Base-by-base conservation (phyloP, 495 filamentous ascomycete genomes). In the Aspergillus sclerotiicarbonarius region DNA sequence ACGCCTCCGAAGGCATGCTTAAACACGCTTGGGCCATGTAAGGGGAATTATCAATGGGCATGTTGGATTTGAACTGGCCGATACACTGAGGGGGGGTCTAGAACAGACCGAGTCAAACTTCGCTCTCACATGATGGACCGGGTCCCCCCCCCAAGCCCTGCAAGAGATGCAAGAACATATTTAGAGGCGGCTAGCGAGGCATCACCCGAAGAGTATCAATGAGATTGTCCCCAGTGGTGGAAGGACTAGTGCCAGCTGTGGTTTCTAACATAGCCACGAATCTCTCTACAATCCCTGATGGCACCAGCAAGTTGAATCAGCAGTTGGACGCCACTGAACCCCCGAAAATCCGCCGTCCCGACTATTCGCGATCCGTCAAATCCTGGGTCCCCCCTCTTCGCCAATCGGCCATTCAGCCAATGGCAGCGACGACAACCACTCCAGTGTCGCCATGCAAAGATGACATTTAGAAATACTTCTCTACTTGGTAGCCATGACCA, bases 1-100 rank as follows among this genome's bases (percentile, higher is more conserved):
- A 39, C 35, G 54, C 54, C 49, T 56, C 47, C 47, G 29, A 50
- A 20, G 13, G 21, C n/a, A 16, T 31, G 47, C 47, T 32, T 16
- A 8, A 6, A 15, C n/a, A 16, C 31, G 47, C 44, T 35, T 29
- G 53, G 33, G 16, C 31, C 21, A 8, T 35, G 43, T n/a, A 15
- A 47, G 45, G 37, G 13, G 37, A 47, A 29, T 6, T 41, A 41
- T 5, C 25, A 25, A n/a, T n/a, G n/a, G n/a, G 37, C 37, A 41
- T 8, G 37, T 12, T 41, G 25, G 25, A 3, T 2, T 25, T 25
- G 5, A 25, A 25, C 25, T 25, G 25, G 25, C 25, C 25, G 5
- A 25, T 25, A 5, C 25, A 25, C 25, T 25, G 25, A 5, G 25
- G 2, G 2, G 25, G 25, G 5, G 25, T 25, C 25, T 25, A 25